Conservation (phyloP, 345 rosid genomes). For the Euphorbia pulcherrima region DNA sequence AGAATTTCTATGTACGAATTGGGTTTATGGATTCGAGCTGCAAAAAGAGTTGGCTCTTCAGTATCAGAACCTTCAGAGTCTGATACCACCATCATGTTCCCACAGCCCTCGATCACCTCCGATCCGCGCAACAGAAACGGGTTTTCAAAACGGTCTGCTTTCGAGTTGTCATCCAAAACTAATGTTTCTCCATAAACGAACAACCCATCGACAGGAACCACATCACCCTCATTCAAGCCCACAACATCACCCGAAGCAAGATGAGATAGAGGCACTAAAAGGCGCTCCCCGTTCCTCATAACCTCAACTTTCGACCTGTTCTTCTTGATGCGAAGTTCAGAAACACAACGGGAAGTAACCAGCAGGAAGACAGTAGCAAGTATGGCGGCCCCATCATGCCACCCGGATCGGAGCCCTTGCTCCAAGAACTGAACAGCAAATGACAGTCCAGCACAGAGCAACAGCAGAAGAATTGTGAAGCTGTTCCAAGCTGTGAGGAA, state of each 20-base stretch:
- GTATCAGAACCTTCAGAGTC: neutral
- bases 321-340: conserved; percentile 14
- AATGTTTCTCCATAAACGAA: conserved; percentile 12
- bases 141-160: neutral
- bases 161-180: conserved; percentile 17
- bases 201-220: conserved; percentile 27
- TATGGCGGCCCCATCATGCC: conserved; percentile 31
- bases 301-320: conserved; percentile 17
- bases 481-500: conserved; percentile 14
- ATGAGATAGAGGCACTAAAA: neutral
- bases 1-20: conserved; percentile 10
- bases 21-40: conserved; percentile 18
- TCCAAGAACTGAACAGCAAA: conserved; percentile 13
- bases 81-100: conserved; percentile 21
- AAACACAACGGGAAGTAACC: conserved; percentile 9
- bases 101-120: conserved; percentile 20
- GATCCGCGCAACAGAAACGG: conserved; percentile 23
- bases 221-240: conserved; percentile 11
- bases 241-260: conserved; percentile 24
- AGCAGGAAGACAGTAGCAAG: conserved; percentile 18
- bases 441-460: conserved; percentile 21
- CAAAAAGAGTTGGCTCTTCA: conserved; percentile 3
- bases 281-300: neutral
- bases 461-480: conserved; percentile 14
- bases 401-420: conserved; percentile 20